A percentile compares a stretch with the other conserved stretches of the same genome.
Evolutionary conservation across 2,329 filamentous ascomycete genomes (phyloP).

Genomic region (Scytalidium lignicola): DNA sequence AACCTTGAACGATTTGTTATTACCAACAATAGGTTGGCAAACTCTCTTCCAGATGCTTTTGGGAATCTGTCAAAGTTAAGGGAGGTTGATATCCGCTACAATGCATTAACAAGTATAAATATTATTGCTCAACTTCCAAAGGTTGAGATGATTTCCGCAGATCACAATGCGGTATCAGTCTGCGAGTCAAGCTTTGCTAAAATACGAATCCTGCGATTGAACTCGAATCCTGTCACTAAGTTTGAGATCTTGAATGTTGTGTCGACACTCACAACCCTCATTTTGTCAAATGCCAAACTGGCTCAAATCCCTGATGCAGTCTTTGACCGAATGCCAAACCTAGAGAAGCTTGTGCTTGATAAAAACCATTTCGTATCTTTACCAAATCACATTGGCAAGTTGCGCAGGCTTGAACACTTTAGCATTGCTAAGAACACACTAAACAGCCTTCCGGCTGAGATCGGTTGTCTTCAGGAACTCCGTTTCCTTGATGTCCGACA

Average conservation of each 20-base stretch:
- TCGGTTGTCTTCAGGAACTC: slow-evolving; percentile 81
- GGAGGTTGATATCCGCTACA: slow-evolving; percentile 93
- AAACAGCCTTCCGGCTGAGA: slow-evolving; percentile 76
- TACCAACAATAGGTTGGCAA: slow-evolving; percentile 85
- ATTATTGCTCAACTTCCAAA: slow-evolving; percentile 78
- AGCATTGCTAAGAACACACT: slow-evolving; percentile 92
- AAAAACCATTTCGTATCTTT: slow-evolving; percentile 94
- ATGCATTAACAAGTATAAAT: slow-evolving; percentile 82
- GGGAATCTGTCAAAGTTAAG: slow-evolving; percentile 70
- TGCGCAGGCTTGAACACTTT: slow-evolving; percentile 81
- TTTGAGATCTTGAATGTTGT: slow-evolving; percentile 78
- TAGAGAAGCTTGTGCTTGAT: slow-evolving; percentile 85
- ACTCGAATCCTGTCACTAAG: slow-evolving; percentile 91
- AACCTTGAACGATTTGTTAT: slow-evolving; percentile 87
- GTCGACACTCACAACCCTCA: slow-evolving; percentile 78
- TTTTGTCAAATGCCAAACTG: slow-evolving; percentile 85
- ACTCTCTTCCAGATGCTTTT: slow-evolving; percentile 69
- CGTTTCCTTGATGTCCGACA: slow-evolving; percentile 83
- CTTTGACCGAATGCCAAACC: slow-evolving; percentile 79
- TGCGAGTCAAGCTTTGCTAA: slow-evolving; percentile 86
- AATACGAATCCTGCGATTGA: slow-evolving; percentile 78
- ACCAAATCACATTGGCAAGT: slow-evolving; percentile 76
- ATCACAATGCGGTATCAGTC: slow-evolving; percentile 87
- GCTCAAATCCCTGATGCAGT: slow-evolving; percentile 81
- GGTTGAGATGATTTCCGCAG: slow-evolving; percentile 81